These are phyloP conservation scores for Monosporascus sp. DNA, from an alignment of 2,329 filamentous ascomycete species.

Conservation along the genomic window DNA sequence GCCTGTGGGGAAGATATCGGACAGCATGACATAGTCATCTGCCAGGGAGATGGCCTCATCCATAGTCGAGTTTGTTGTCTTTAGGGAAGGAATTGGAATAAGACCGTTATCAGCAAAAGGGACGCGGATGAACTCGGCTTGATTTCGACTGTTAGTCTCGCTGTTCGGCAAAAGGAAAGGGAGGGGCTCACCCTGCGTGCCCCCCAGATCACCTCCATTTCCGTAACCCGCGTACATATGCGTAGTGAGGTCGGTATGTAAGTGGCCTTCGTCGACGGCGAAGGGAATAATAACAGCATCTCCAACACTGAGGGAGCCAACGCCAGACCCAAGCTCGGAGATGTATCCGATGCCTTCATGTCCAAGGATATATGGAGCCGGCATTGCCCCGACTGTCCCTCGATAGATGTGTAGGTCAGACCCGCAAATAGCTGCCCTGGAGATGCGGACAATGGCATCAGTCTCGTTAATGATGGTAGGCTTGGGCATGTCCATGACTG, in stretches of 20 bases:
- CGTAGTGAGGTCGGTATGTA: background rate
- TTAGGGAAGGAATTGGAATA: background rate
- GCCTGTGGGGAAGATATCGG: too few relatives aligned
- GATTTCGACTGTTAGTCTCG: too few relatives aligned
- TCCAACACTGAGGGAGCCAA: background rate
- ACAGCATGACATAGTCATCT: too few relatives aligned
- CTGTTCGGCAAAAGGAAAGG: background rate
- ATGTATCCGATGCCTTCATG: slow-evolving; percentile 3
- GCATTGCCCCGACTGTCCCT: too few relatives aligned
- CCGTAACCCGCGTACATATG: too few relatives aligned
- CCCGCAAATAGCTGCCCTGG: background rate
- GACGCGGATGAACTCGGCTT: background rate
- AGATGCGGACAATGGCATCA: slow-evolving; percentile 1
- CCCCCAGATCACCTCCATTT: background rate
- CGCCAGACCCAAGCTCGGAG: background rate
- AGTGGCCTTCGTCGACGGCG: background rate
- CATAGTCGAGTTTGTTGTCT: too few relatives aligned
- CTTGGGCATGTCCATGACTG: too few relatives aligned
- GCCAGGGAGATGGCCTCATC: too few relatives aligned
- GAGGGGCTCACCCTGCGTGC: background rate
- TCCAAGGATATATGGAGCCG: background rate
- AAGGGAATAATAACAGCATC: slow-evolving; percentile 2
- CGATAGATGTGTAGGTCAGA: background rate
- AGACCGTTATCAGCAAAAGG: background rate
- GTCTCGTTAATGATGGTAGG: background rate